Evolutionary conservation across 805 yeast species (phyloP).

Genomic region (Saccharomycopsis fibuligera): DNA sequence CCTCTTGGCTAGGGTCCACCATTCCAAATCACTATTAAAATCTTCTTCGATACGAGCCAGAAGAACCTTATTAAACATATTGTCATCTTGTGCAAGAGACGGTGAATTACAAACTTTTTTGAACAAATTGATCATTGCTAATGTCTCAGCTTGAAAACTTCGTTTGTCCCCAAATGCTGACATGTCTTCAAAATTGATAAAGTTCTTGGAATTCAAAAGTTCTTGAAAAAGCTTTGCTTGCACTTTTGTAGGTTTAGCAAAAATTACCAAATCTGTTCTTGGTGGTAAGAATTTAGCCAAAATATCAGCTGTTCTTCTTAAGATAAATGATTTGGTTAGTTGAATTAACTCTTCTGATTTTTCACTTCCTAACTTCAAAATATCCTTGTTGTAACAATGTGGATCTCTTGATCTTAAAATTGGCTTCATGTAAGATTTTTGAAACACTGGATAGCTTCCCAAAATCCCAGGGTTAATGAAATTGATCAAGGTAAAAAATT

Average conservation of each 20-base stretch:
- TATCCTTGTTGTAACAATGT: slow-evolving; percentile 40
- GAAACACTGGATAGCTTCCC: slow-evolving; percentile 55
- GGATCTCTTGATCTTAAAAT: slow-evolving; percentile 65
- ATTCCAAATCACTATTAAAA: slow-evolving; percentile 18
- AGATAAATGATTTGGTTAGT: slow-evolving; percentile 57
- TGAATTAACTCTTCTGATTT: slow-evolving; percentile 57
- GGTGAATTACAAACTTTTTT: slow-evolving; percentile 86
- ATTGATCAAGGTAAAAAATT: slow-evolving; percentile 73
- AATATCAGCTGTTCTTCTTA: slow-evolving; percentile 64
- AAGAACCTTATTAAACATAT: slow-evolving; percentile 27
- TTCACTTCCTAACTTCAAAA: slow-evolving; percentile 50
- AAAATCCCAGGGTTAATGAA: slow-evolving; percentile 81
- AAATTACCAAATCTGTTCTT: slow-evolving; percentile 68
- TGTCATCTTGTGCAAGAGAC: slow-evolving; percentile 47
- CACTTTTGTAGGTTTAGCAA: slow-evolving; percentile 63
- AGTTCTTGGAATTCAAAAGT: slow-evolving; percentile 36
- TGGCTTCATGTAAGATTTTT: slow-evolving; percentile 59
- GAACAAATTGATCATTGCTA: slow-evolving; percentile 65
- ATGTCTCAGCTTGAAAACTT: slow-evolving; percentile 36
- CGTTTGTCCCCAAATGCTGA: slow-evolving; percentile 22
- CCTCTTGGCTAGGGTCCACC: slow-evolving; percentile 1
- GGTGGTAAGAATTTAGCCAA: slow-evolving; percentile 59
- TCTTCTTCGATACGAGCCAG: slow-evolving; percentile 18
- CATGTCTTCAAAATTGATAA: slow-evolving; percentile 27
- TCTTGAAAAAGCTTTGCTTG: slow-evolving; percentile 53